These are phyloP conservation scores for Rosa rugosa DNA, from an alignment of 306 rosid genomes.

Conservation along the genomic window DNA sequence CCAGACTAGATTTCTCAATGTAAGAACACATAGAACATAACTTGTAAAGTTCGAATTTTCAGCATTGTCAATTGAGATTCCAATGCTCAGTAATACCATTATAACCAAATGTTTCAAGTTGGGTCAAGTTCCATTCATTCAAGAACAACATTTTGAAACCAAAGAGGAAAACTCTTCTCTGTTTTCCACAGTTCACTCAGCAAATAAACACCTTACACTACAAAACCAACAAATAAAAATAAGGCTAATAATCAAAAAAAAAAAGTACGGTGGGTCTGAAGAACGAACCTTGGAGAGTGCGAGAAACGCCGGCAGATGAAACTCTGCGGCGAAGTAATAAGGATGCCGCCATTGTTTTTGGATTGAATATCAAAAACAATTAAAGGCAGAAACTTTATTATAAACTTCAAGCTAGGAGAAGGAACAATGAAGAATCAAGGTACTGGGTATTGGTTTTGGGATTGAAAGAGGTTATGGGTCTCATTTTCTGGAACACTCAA, in stretches of 20 bases:
- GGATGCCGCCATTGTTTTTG: slow-evolving; percentile 52
- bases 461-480: neutral
- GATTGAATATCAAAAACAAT: neutral
- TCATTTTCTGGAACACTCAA: slow-evolving; percentile 6
- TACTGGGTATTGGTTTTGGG: slow-evolving; percentile 7
- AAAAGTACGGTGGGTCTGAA: neutral
- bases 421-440: neutral
- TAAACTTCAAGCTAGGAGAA: neutral
- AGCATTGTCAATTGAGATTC: neutral
- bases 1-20: neutral
- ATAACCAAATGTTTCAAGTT: slow-evolving; percentile 3
- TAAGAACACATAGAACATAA: neutral
- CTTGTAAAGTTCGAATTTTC: neutral
- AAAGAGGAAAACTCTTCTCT: neutral
- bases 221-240: neutral
- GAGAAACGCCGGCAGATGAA: slow-evolving; percentile 30
- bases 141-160: neutral
- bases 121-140: neutral
- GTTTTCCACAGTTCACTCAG: neutral
- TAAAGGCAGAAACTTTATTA: neutral
- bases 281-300: slow-evolving; percentile 42
- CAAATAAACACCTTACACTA: neutral
- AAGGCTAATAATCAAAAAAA: neutral
- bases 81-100: neutral
- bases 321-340: slow-evolving; percentile 43